Evolutionary conservation across 2,329 filamentous ascomycete species (phyloP).

Genomic region (Aureobasidium lini): DNA sequence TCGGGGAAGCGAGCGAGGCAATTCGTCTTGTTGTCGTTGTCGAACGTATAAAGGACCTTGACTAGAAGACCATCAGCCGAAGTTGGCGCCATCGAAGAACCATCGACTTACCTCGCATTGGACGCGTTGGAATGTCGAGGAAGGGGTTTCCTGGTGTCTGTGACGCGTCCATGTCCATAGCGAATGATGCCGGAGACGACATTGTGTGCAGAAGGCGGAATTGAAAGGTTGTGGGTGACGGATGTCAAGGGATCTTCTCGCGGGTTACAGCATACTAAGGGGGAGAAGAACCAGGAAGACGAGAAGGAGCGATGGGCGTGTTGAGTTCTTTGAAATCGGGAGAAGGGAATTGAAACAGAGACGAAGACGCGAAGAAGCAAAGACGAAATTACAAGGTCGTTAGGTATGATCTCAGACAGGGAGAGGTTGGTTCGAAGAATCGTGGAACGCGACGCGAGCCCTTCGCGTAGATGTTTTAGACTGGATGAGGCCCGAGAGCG

Average conservation of each 20-base stretch:
- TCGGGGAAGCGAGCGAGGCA: constrained; percentile 83
- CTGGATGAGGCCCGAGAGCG: background rate
- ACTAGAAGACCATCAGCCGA: constrained; percentile 45
- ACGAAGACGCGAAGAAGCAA: constrained; percentile 8
- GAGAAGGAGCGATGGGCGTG: background rate
- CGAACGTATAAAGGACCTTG: constrained; percentile 95
- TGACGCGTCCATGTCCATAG: constrained; percentile 15
- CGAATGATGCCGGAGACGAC: constrained; percentile 17
- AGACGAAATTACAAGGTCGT: constrained; percentile 6
- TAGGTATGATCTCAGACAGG: background rate
- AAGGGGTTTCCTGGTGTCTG: constrained; percentile 19
- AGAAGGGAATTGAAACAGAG: background rate
- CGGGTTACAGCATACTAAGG: constrained; percentile 10
- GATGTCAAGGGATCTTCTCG: background rate
- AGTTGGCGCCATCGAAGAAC: background rate
- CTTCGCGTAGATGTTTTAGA: background rate
- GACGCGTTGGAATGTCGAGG: constrained; percentile 30
- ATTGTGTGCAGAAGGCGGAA: constrained; percentile 5
- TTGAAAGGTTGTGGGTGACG: background rate
- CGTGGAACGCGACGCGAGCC: background rate
- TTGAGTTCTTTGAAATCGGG: background rate
- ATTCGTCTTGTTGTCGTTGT: constrained; percentile 78
- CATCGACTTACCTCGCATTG: constrained; percentile 37
- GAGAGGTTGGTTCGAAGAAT: constrained; percentile 4
- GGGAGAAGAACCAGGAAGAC: background rate